Percentiles rank a stretch among this genome's conserved stretches.
Conservation (phyloP, 352 stramenopile genomes). For the Phytophthora palmivora region DNA sequence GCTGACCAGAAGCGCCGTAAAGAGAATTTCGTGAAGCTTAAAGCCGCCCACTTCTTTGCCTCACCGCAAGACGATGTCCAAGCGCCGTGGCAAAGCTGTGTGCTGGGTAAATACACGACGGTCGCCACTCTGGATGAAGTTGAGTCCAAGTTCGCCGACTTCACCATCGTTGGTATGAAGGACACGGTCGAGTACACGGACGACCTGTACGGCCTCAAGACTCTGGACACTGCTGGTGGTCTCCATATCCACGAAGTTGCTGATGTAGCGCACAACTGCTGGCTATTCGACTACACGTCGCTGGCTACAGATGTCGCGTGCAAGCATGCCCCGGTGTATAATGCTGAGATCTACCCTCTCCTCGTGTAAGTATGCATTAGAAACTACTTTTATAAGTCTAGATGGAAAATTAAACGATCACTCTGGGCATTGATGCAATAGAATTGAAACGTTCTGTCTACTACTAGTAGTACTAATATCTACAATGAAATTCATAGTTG, state of each 20-base stretch:
- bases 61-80: slow-evolving; percentile 55
- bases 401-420: slow-evolving; percentile 27
- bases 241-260: slow-evolving; percentile 36
- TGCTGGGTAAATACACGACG: slow-evolving; percentile 54
- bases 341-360: slow-evolving; percentile 42
- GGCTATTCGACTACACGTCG: slow-evolving; percentile 47
- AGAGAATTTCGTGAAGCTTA: slow-evolving; percentile 61
- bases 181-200: too few species aligned
- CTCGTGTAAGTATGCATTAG: slow-evolving; percentile 25
- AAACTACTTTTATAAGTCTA: slow-evolving; percentile 4
- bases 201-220: too few species aligned
- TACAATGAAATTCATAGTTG: too few species aligned
- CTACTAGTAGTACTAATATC: too few species aligned
- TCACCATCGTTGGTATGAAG: too few species aligned
- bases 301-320: slow-evolving; percentile 36
- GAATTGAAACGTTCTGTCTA: too few species aligned
- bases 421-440: too few species aligned
- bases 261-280: slow-evolving; percentile 48
- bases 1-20: slow-evolving; percentile 44
- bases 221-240: too few species aligned
- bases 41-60: too few species aligned
- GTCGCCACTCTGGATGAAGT: slow-evolving; percentile 39
- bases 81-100: slow-evolving; percentile 51
- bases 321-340: slow-evolving; percentile 40
- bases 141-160: slow-evolving; percentile 35